Base-by-base conservation (phyloP, 2,329 filamentous ascomycete species). In the Talaromyces funiculosus region DNA sequence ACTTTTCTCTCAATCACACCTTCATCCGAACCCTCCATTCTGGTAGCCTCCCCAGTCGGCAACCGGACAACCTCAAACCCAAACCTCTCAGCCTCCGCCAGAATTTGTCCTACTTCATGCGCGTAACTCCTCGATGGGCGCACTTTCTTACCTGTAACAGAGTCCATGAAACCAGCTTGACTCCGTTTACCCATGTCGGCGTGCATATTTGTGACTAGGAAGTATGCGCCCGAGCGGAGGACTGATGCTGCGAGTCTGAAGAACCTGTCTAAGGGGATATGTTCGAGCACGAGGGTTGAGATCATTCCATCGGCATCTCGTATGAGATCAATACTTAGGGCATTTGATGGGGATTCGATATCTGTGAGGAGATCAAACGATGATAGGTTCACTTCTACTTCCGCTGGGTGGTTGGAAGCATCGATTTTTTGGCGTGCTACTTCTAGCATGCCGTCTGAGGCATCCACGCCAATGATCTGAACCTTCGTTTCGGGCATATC, bases 171-270 rank as follows among this genome's bases (percentile, higher is more conserved):
- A 0, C 86, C 86, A 0, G 86, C 86, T 67, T 86, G 84, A 26
- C 80, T 82, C 16, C 80, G 75, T 14, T 64, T 63, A 1, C 84
- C 85, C 85, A 88, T 88, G 3, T 87, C 82, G 1, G 78, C 72
- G 68, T 89, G 86, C 86, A 89, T 89, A 66, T 88, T 88, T 0
- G 85, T 88, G n/a, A 88, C 67, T 9, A 88, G 73, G 4, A 86
- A 72, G 53, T 80, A 71, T 0, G 81, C 84, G 0, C 78, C 78
- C 0, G 75, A 72, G 2, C 64, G 66, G 16, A 88, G 69, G 0
- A 82, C 71, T 10, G 66, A 64, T 1, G 75, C 66, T 0, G 80
- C 76, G 0, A 79, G 78, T 2, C 65, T 56, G 70, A 88, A 88
- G 72, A 87, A 88, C 67, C 79, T 83, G 0, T 71, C 64, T 0